Conservation (phyloP, 495 filamentous ascomycete species). For the Hypoxylon crocopeplum region DNA sequence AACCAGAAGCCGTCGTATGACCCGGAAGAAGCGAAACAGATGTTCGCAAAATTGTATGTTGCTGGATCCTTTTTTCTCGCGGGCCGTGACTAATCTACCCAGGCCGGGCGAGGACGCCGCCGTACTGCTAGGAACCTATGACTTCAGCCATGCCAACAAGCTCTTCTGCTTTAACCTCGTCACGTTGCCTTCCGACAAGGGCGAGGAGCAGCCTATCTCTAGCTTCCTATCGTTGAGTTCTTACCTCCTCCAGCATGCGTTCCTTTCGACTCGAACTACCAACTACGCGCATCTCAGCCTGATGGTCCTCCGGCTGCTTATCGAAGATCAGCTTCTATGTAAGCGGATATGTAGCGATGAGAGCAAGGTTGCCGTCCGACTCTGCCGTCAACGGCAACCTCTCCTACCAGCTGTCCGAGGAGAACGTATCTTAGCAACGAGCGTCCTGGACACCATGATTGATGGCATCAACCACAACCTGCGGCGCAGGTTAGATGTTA, state of each 20-base stretch:
- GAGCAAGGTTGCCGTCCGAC: conserved; percentile 73
- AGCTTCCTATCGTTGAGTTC: conserved; percentile 88
- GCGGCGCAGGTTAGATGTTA: conserved; percentile 79
- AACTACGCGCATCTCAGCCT: conserved; percentile 85
- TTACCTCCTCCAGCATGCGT: conserved; percentile 91
- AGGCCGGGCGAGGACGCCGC: conserved; percentile 83
- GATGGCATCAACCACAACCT: conserved; percentile 96
- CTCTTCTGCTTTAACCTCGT: conserved; percentile 89
- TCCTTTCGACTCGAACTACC: conserved; percentile 77
- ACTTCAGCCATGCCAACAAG: conserved; percentile 94
- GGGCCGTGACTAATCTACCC: conserved; percentile 34
- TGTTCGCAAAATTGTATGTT: conserved; percentile 69
- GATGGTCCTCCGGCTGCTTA: conserved; percentile 80
- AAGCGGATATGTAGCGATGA: conserved; percentile 87
- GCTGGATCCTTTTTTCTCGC: background rate
- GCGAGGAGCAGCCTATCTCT: conserved; percentile 76
- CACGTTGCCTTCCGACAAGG: conserved; percentile 66
- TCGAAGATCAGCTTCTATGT: conserved; percentile 85
- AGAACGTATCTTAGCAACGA: conserved; percentile 73
- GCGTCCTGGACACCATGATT: conserved; percentile 82
- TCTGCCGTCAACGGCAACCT: conserved; percentile 90
- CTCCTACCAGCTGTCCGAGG: conserved; percentile 77
- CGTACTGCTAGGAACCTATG: conserved; percentile 84
- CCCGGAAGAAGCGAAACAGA: conserved; percentile 76
- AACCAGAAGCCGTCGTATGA: conserved; percentile 62